Evolutionary conservation across 768 basidiomycete genomes (phyloP).

Genomic region (Boletellus ananiceps): DNA sequence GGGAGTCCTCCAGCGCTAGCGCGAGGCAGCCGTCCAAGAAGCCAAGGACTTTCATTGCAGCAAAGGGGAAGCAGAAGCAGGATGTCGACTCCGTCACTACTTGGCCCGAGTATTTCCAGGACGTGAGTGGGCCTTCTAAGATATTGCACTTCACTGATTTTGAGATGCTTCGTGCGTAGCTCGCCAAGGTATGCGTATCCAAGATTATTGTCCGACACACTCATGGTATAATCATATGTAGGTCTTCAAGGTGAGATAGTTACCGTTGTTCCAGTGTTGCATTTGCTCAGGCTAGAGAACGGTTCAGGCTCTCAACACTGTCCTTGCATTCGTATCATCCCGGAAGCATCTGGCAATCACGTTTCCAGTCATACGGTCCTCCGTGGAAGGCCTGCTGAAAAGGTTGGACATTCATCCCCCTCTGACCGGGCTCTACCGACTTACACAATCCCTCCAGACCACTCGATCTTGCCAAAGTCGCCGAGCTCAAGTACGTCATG

Average conservation of each 20-base stretch:
- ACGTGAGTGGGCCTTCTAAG: constrained; percentile 31
- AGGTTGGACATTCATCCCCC: constrained; percentile 39
- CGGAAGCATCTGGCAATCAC: constrained; percentile 77
- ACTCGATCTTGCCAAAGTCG: constrained; percentile 69
- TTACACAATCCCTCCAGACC: constrained; percentile 44
- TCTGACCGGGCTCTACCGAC: not conserved
- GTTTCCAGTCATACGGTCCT: constrained; percentile 66
- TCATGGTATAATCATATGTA: constrained; percentile 12
- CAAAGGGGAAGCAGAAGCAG: constrained; percentile 19
- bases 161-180: constrained; percentile 30
- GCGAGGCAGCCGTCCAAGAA: constrained; percentile 11
- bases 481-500: constrained; percentile 69
- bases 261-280: not conserved
- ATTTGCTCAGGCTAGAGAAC: not conserved
- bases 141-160: not conserved
- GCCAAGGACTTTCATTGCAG: constrained; percentile 6
- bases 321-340: constrained; percentile 81
- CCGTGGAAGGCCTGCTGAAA: constrained; percentile 78
- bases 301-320: constrained; percentile 76
- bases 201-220: accelerated
- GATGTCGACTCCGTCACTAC: constrained; percentile 1
- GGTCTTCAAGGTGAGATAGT: constrained; percentile 40
- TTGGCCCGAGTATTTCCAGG: constrained; percentile 67
- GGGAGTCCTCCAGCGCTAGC: not conserved
- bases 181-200: constrained; percentile 50